Conservation (phyloP, 108 stramenopile genomes). For the Heterococcus sp. region DNA sequence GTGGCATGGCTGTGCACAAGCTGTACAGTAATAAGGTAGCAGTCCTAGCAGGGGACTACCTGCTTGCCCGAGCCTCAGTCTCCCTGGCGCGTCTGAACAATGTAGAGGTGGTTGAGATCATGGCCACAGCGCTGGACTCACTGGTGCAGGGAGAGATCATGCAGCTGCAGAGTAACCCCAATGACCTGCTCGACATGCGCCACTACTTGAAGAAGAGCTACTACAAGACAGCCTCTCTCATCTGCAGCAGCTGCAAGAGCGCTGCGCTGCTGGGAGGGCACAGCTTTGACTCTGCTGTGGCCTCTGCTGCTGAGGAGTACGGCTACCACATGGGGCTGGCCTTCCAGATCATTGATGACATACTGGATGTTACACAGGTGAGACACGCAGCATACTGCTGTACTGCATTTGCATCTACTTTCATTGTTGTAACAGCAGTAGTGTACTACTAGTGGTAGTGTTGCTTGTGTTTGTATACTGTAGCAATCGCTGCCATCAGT, state of each 20-base stretch:
- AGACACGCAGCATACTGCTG: no score
- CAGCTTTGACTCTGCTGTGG: slow-evolving; percentile 64
- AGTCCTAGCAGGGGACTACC: slow-evolving; percentile 93
- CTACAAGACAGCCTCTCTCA: slow-evolving; percentile 95
- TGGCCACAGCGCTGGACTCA: slow-evolving; percentile 91
- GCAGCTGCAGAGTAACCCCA: slow-evolving; percentile 81
- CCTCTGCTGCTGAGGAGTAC: slow-evolving; percentile 89
- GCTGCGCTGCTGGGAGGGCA: slow-evolving; percentile 85
- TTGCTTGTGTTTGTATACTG: slow-evolving; percentile 80
- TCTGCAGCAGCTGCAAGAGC: slow-evolving; percentile 83
- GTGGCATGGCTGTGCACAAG: slow-evolving; percentile 92
- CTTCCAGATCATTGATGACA: slow-evolving; percentile 94
- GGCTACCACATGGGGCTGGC: slow-evolving; percentile 94
- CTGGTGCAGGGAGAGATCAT: slow-evolving; percentile 95
- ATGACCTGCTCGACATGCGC: slow-evolving; percentile 74
- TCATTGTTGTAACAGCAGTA: slow-evolving; percentile 50
- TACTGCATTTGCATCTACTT: no score
- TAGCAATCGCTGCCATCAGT: no score
- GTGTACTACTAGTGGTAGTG: slow-evolving; percentile 56
- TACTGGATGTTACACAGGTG: slow-evolving; percentile 86
- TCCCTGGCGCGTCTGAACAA: slow-evolving; percentile 83
- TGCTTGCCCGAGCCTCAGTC: slow-evolving; percentile 86
- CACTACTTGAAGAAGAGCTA: slow-evolving; percentile 83
- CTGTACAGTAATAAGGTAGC: slow-evolving; percentile 97
- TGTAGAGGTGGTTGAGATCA: slow-evolving; percentile 87